These are phyloP conservation scores for Fusarium subtropicale DNA, from an alignment of 2,329 filamentous ascomycete genomes.

Conservation along the genomic window DNA sequence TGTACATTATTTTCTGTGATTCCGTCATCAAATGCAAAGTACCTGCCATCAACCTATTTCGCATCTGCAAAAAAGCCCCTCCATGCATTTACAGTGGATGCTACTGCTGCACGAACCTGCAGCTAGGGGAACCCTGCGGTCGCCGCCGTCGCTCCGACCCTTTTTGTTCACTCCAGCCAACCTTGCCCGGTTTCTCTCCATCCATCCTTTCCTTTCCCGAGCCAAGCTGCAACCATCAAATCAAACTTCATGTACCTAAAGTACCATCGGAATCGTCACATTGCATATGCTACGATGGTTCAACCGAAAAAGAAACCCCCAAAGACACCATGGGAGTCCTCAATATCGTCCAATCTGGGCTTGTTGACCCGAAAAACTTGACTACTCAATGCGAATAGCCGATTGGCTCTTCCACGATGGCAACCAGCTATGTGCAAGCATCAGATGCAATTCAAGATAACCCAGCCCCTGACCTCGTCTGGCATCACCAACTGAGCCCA, in stretches of 20 bases:
- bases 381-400: background rate
- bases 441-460: constrained; percentile 26
- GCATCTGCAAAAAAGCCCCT: constrained; percentile 15
- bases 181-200: constrained; percentile 13
- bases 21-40: constrained; percentile 14
- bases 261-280: constrained; percentile 28
- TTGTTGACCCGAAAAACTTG: background rate
- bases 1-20: background rate
- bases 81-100: constrained; percentile 38
- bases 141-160: constrained; percentile 37
- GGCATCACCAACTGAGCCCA: constrained; percentile 32
- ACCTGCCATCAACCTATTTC: background rate
- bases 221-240: constrained; percentile 14
- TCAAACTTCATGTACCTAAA: constrained; percentile 27
- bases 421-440: constrained; percentile 19
- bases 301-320: background rate
- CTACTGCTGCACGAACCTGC: constrained; percentile 28
- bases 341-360: background rate
- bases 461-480: constrained; percentile 39
- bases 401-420: constrained; percentile 11
- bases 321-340: background rate
- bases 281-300: background rate
- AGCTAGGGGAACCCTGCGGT: constrained; percentile 38
- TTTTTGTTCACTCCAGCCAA: constrained; percentile 35
- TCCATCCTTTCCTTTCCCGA: constrained; percentile 13